Evolutionary conservation across 108 stramenopile species (phyloP), one percentile per base, ranked within the genome.

Genomic region (Mayamaea pseudoterrestris): DNA sequence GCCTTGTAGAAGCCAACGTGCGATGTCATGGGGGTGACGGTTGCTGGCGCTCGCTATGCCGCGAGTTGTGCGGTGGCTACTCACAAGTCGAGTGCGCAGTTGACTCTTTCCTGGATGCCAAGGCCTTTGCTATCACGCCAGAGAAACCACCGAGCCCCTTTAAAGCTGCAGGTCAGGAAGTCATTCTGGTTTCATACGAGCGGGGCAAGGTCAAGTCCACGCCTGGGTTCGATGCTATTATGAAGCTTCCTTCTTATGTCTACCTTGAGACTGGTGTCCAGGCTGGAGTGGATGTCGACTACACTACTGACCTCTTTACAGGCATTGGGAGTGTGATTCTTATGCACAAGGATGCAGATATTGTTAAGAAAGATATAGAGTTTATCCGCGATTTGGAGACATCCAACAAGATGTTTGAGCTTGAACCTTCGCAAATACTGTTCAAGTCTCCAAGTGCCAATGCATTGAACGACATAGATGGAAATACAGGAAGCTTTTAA

Each of bases 1-100:
- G 92, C 50, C 60, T 96, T 9, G 93, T 96, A 8, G 95, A 96
- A 50, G 53, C 74, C 55, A 71, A 71, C 28, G 65, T 63, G 34
- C 78, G 92, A 12, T 77, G 78, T 22, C 96, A 97, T 49, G 95
- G 95, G 16, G 95, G 93, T 17, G 92, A 95, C 43, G 93, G 92
- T 14, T 93, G 89, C 27, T 97, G 89, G 83, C 50, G 74, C n/a
- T 71, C 74, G 2, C 60, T 97, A 17, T 79, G 78, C 16, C 61
- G 54, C n/a, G 74, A 74, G 16, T 40, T 82, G 23, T 74, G 61
- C 30, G 83, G 81, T 14, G 91, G 91, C 20, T 84, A 86, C 47
- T 82, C 78, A 18, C 91, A 96, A 63, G 82, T 92, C 16, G 81
- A 80, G 41, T 87, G 73, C 13, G 78, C 86, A 30, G 77, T 85